These are phyloP conservation scores for Beauveria varroae DNA, from an alignment of 2,329 filamentous ascomycete species.

Conservation along the genomic window DNA sequence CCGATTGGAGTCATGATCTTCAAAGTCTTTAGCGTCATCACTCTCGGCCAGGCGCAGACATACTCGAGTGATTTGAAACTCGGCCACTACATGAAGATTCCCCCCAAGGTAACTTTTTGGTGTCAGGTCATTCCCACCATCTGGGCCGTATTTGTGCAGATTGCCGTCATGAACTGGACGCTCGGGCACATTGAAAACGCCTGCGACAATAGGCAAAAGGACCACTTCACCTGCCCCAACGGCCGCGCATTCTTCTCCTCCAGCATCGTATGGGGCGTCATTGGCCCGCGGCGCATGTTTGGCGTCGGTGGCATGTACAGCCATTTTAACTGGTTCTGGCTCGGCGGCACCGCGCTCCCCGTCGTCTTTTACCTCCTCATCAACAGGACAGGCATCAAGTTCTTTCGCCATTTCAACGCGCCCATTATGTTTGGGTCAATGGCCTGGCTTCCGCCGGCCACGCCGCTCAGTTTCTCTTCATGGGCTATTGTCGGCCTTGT, in stretches of 20 bases:
- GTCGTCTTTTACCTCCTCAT: conserved; percentile 37
- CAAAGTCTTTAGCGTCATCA: conserved; percentile 20
- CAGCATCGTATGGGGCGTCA: conserved; percentile 50
- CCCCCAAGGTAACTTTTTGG: conserved; percentile 28
- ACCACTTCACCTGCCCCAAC: conserved; percentile 31
- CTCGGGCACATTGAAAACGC: conserved; percentile 40
- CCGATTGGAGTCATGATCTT: conserved; percentile 21
- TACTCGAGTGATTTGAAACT: conserved; percentile 42
- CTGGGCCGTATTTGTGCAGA: conserved; percentile 38
- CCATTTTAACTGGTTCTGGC: conserved; percentile 44
- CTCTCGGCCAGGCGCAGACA: conserved; percentile 33
- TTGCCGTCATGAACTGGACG: conserved; percentile 37
- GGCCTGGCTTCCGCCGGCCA: conserved; percentile 49
- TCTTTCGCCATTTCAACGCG: conserved; percentile 43
- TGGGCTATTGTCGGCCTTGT: conserved; percentile 51
- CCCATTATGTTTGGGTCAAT: conserved; percentile 52
- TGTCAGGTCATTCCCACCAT: conserved; percentile 34
- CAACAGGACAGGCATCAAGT: conserved; percentile 18
- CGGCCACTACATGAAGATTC: conserved; percentile 43
- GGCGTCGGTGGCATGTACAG: conserved; percentile 43
- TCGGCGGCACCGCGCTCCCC: conserved; percentile 42
- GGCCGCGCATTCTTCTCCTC: conserved; percentile 40
- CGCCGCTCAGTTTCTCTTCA: conserved; percentile 49
- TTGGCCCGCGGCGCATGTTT: conserved; percentile 50
- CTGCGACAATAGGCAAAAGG: conserved; percentile 26